A percentile compares a stretch with the other conserved stretches of the same genome.
These are phyloP conservation scores for Alternaria hordeiaustralica DNA, from an alignment of 2,329 filamentous ascomycete species.

Conservation along the genomic window DNA sequence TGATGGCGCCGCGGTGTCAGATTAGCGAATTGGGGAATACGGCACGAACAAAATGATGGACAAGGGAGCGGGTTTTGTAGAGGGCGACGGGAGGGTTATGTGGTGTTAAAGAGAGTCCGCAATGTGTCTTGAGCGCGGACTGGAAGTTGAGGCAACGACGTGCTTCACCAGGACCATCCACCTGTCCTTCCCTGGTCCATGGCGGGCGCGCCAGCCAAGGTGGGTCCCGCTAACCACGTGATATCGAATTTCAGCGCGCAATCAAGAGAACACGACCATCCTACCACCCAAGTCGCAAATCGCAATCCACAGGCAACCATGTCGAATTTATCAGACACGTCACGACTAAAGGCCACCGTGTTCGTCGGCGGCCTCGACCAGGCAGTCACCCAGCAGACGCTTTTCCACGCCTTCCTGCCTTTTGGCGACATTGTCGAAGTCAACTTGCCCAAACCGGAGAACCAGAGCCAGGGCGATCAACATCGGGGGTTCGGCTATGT, in stretches of 20 bases:
- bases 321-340: conserved; percentile 75
- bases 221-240: conserved; percentile 31
- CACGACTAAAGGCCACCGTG: conserved; percentile 87
- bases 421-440: conserved; percentile 96
- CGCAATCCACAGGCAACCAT: conserved; percentile 10
- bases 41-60: conserved; percentile 28
- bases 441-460: conserved; percentile 85
- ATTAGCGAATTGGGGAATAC: conserved; percentile 24
- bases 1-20: conserved; percentile 40
- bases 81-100: conserved; percentile 20
- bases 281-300: background rate
- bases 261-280: conserved; percentile 3
- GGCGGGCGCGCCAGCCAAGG: conserved; percentile 17
- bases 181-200: conserved; percentile 43
- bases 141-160: conserved; percentile 30
- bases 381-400: conserved; percentile 73
- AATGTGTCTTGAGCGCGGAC: conserved; percentile 25
- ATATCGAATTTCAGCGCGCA: conserved; percentile 28
- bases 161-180: conserved; percentile 41
- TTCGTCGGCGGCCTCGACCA: conserved; percentile 90
- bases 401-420: conserved; percentile 92
- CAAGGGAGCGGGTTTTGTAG: conserved; percentile 14
- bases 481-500: conserved; percentile 97
- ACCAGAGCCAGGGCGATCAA: conserved; percentile 75
- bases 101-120: conserved; percentile 23